Evolutionary conservation across 495 filamentous ascomycete genomes (phyloP), one percentile per base, ranked within the genome.

Genomic region (Penicillium angulare): DNA sequence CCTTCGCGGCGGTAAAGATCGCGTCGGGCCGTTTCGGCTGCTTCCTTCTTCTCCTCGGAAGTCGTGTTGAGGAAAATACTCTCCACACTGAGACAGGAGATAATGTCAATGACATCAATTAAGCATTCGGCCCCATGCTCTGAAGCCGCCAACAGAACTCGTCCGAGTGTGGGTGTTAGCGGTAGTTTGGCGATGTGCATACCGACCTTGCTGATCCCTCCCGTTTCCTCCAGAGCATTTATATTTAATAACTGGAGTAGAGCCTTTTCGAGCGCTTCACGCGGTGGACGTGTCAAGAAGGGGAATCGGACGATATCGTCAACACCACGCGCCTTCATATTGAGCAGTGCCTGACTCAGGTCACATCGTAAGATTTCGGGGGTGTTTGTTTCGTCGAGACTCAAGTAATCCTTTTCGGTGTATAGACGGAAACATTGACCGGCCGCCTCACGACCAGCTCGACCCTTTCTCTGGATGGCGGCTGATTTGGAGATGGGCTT

Each of bases 291-390:
- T 49, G 92, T 89, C 61, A 99, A 82, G 48, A 96, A 84, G 0
- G 92, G 88, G 59, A 99, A 99, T 0, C 77, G 72, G 36, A 90
- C 66, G 21, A 97, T 83, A 62, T 97, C 86, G 16, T 89, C 78
- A 7, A 95, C 83, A 0, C 92, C 93, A 27, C 91, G 78, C 7
- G 95, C 92, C 63, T 96, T 97, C 86, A 99, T 92, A 1, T 86
- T 95, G 13, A 99, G 73, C n/a, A 97, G 70, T 2, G 91, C 86
- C 42, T 88, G 83, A 18, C 89, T 80, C 2, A 97, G 73, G 64
- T 99, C 95, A 49, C 87, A 91, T 22, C 95, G 81, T 8, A 97
- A 74, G 9, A 99, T 97, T 64, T 97, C 95, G 0, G 95, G 93
- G 0, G 82, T 79, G 34, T 89, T 90, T 2, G 82, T 78, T 34